Evolutionary conservation across 2,329 filamentous ascomycete genomes (phyloP).

Genomic region (Tolypocladium ophioglossoides): DNA sequence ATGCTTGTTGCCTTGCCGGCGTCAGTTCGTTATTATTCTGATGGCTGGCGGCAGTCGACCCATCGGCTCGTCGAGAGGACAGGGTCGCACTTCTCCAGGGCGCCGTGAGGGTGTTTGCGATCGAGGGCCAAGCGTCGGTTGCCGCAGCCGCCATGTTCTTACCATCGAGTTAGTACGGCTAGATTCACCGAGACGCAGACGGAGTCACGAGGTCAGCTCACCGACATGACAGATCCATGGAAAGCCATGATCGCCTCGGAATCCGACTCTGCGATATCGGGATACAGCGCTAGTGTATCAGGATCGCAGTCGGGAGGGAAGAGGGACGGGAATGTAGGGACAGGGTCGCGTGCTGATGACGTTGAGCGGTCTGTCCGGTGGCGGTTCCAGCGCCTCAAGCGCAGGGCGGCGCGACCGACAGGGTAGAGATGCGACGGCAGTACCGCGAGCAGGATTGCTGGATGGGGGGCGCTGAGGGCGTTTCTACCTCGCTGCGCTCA

Average conservation of each 20-base stretch:
- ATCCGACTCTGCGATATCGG: background rate
- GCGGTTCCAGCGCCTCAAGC: background rate
- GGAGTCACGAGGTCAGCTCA: constrained; percentile 4
- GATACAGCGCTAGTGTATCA: background rate
- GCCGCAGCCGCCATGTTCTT: constrained; percentile 32
- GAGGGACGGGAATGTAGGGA: background rate
- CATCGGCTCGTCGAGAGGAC: constrained; percentile 5
- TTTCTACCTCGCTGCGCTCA: constrained; percentile 8
- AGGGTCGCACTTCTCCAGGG: constrained; percentile 18
- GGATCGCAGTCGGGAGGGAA: background rate
- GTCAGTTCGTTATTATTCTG: background rate
- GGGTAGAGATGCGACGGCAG: background rate
- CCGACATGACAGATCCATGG: constrained; percentile 18
- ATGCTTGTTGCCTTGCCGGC: constrained; percentile 7
- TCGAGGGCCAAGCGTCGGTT: constrained; percentile 34
- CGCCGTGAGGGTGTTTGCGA: constrained; percentile 27
- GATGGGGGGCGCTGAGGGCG: background rate
- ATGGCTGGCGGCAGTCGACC: constrained; percentile 1
- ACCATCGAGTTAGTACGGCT: background rate
- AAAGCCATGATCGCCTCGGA: constrained; percentile 12
- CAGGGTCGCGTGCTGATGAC: background rate
- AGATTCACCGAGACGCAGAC: background rate
- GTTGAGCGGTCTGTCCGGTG: background rate
- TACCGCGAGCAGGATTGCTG: background rate
- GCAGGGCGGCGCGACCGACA: background rate